Evolutionary conservation across 2,329 filamentous ascomycete species (phyloP), one percentile per base, ranked within the genome.

Genomic region (Botrytis galanthina): DNA sequence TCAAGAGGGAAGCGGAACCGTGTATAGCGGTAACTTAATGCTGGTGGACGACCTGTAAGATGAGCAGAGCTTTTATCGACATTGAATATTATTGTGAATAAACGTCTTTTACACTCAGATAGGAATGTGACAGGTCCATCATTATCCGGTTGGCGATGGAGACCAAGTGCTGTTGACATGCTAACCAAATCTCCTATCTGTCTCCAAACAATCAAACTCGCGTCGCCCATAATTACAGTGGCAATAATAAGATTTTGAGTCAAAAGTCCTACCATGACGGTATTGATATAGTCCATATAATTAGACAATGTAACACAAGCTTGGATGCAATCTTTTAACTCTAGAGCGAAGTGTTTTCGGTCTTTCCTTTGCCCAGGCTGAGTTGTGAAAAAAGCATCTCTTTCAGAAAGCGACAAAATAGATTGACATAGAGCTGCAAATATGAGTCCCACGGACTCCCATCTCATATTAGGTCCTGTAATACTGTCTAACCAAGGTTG

Each of bases 11-110:
- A 78, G 26, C 87, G 86, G 1, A 87, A 84, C 10, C 84, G 84
- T 64, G 84, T 86, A 76, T 89, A 90, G 2, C 86, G 84, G 44
- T 87, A 84, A 18, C 84, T 83, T 8, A 89, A 78, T 2, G 85
- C 79, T 0, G 88, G 88, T 0, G 88, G 89, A 0, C 87, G 81
- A 0, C 88, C 88, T 0, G 85, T 84, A 63, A 89, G 88, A 0
- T 86, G 83, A 0, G 86, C 84, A 0, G 83, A 80, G 14, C 84
- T 84, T 61, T 89, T 88, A 76, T 90, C 88, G 14, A 84, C 76
- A 48, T 79, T 81, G 72, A 84, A 86, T 32, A 84, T 75, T 2
- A 81, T 77, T 0, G 80, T 79, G 8, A 83, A 82, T 4, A 85
- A 67, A 4, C 81, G 75, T 29, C 81, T 78, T 42, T 79, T 80